These are phyloP conservation scores for Taphrina flavorubra DNA, from an alignment of 1,139 yeast genomes.

Conservation along the genomic window DNA sequence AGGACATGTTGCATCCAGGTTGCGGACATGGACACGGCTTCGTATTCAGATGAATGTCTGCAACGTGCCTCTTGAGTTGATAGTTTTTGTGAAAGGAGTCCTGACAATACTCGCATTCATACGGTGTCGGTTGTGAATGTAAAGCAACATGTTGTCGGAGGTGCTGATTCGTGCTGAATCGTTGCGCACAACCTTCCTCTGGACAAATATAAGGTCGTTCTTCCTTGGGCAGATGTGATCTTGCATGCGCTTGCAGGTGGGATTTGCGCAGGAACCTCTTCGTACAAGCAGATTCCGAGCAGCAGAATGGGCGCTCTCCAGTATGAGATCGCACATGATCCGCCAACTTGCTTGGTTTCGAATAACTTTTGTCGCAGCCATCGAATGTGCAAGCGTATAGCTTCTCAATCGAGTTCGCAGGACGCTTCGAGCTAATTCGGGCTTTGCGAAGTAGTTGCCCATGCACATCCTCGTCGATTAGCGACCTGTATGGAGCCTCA, in stretches of 20 bases:
- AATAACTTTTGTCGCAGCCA: conserved; percentile 76
- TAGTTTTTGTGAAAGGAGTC: conserved; percentile 79
- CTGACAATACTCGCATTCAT: conserved; percentile 61
- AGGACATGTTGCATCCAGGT: conserved; percentile 51
- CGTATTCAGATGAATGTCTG: conserved; percentile 60
- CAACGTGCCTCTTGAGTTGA: conserved; percentile 73
- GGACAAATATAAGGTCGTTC: conserved; percentile 75
- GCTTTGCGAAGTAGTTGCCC: not conserved
- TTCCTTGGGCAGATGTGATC: conserved; percentile 54
- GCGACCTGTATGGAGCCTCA: not conserved
- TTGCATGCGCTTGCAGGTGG: conserved; percentile 75
- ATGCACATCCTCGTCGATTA: not conserved
- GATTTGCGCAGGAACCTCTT: conserved; percentile 74
- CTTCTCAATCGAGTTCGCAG: not conserved
- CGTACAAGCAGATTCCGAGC: conserved; percentile 62
- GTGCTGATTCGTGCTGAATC: conserved; percentile 82
- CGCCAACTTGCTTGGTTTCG: conserved; percentile 79
- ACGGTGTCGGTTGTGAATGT: conserved; percentile 45
- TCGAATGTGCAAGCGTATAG: conserved; percentile 12
- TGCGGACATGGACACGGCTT: conserved; percentile 50
- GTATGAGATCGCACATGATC: conserved; percentile 83
- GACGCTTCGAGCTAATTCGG: not conserved
- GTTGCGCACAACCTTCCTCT: conserved; percentile 71
- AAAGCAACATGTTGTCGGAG: conserved; percentile 68
- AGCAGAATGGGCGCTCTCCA: conserved; percentile 75